phyloP scores from a whole-genome alignment of 2,329 filamentous ascomycete species.

The Aphanoascus verrucosus region DNA sequence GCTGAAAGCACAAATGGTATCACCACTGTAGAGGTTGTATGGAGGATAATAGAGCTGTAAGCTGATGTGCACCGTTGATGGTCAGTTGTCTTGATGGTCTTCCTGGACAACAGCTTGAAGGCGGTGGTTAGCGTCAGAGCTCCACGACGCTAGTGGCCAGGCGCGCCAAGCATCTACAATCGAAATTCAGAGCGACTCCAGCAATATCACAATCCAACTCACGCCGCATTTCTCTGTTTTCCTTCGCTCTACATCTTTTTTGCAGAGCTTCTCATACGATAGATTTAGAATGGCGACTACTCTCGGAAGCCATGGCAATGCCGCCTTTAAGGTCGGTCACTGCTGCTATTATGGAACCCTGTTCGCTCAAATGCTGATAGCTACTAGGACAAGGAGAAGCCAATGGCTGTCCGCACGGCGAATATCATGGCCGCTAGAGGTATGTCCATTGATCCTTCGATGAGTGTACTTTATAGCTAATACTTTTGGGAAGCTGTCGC shows the following conservation, averaged over 20 bases:
- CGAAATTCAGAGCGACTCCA: conserved; percentile 3
- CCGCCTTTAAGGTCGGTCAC: conserved; percentile 51
- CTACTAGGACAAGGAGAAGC: conserved; percentile 82
- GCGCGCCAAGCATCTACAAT: conserved; percentile 16
- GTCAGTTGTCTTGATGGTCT: conserved; percentile 7
- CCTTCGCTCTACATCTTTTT: conserved; percentile 18
- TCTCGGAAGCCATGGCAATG: conserved; percentile 37
- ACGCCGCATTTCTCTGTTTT: conserved; percentile 15
- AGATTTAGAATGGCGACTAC: conserved; percentile 41
- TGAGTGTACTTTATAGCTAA: conserved; percentile 21
- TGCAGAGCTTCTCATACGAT: conserved; percentile 19
- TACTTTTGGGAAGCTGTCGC: conserved; percentile 60
- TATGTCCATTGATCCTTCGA: conserved; percentile 33
- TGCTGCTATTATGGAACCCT: background rate
- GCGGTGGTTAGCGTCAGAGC: conserved; percentile 9
- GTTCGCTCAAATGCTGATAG: conserved; percentile 28
- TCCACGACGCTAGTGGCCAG: conserved; percentile 11
- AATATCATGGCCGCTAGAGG: conserved; percentile 97
- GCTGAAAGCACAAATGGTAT: background rate
- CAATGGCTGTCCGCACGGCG: conserved; percentile 84
- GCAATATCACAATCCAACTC: conserved; percentile 6
- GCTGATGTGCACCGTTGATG: background rate
- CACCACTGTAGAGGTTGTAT: background rate
- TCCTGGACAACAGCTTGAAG: background rate
- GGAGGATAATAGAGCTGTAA: background rate